Evolutionary conservation across 345 rosid species (phyloP), one percentile per base, ranked within the genome.

Genomic region (Citrus reticulata): DNA sequence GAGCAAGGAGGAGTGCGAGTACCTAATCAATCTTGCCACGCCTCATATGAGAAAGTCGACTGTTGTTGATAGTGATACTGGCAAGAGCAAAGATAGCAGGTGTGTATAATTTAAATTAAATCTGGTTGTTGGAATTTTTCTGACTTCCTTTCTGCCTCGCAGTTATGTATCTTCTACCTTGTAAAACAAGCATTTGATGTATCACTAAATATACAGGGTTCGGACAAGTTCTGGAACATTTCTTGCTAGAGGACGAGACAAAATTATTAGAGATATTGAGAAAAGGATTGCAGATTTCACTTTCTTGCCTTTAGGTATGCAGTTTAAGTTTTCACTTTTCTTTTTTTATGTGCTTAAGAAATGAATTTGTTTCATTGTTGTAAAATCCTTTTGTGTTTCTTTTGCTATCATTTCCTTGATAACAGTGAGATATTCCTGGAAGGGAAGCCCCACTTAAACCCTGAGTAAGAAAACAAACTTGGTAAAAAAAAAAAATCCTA

Each of bases 31-130:
- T 69, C 89, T 90, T 58, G 98, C 97, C 49, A 90, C 85, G 88
- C 98, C 99, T 16, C 87, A 87, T 62, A 94, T 94, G 98, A 79
- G 85, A 62, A 96, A 94, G 86, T 94, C 99, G 7, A 84, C 91
- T 4, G 99, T 94, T 63, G 95, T 94, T 37, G 99, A 96, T 81
- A 80, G 85, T 82, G 85, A 84, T 81, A 93, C 98, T 67, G 98
- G 99, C 77, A 86, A 89, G 90, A 96, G 94, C 83, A 91, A 49
- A 81, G 98, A 96, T 83, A 96, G 98, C 90, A 94, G 98, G 98
- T 89, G 66, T 70, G 6, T 32, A 37, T 8, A 61, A 27, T 42
- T 58, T 70, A 60, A 71, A 59, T 59, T 62, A 58, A 24, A 49
- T 61, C 42, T 67, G 54, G 20, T 25, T 29, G 54, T 51, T 29